Evolutionary conservation across 1,284 basidiomycete species (phyloP), one percentile per base, ranked within the genome.

Genomic region (Sphagnurus paluster): DNA sequence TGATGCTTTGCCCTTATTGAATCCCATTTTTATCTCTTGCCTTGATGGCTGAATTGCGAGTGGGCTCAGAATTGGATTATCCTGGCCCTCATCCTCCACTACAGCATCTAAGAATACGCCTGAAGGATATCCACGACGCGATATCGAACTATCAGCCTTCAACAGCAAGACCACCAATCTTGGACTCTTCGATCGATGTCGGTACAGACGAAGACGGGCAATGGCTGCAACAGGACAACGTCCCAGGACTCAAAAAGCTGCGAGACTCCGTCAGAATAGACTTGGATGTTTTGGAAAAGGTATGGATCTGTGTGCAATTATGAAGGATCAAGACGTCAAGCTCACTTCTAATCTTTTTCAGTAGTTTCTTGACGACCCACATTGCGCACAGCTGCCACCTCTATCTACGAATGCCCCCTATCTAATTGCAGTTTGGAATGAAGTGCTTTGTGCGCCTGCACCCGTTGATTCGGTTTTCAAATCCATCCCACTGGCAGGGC

Each of bases 331-430:
- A 11, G 37, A 34, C 37, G 41, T 49, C 47, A 14, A 44, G 20
- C 49, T 61, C 45, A 54, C 45, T 43, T 44, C 39, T 36, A 25
- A 30, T 30, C 52, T 52, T 52, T 33, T 70, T 54, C 57, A 83
- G 80, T 84, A 87, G 84, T 82, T 81, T 57, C 70, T 85, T 38
- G 67, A 72, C 42, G 66, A 78, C 50, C 69, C 76, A 5, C 44
- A 65, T 23, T 72, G 69, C 32, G 65, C 56, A 5, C 59, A 69
- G 28, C 61, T 74, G 2, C 75, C 77, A 1, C 60, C 79, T 1
- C 66, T 79, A 8, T 87, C 85, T 0, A 86, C 82, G 4, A 90
- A 90, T 58, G 84, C 87, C 2, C 83, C 83, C 1, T 89, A 90
- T 57, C 72, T 89, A 20, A 71, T 85, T 20, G 79, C 85, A 0